Conservation (phyloP, 2,329 filamentous ascomycete species). For the Talaromyces sp. region DNA sequence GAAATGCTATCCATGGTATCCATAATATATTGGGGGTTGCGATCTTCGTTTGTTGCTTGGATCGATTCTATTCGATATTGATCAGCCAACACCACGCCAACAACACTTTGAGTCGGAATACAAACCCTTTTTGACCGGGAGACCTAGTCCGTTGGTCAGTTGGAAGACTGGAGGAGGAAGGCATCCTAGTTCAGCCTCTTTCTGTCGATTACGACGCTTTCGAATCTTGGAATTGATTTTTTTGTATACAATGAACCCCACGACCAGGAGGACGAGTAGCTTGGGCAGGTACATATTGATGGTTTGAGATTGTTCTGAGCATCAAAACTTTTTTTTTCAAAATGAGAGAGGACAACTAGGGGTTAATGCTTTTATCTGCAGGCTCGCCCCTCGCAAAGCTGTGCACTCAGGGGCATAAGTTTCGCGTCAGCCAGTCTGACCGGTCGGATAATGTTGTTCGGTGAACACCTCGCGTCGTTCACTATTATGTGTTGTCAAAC, state of each 20-base stretch:
- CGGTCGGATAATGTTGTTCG: not conserved
- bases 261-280: constrained; percentile 2
- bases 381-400: not conserved
- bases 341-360: not conserved
- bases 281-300: constrained; percentile 5
- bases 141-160: constrained; percentile 9
- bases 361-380: not conserved
- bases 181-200: constrained; percentile 11
- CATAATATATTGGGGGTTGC: constrained; percentile 12
- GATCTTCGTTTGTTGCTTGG: constrained; percentile 12
- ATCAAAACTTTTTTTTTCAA: not conserved
- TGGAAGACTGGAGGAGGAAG: constrained; percentile 10
- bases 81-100: not conserved
- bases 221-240: constrained; percentile 7
- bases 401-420: not conserved
- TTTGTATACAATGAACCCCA: constrained; percentile 7
- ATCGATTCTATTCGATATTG: constrained; percentile 6
- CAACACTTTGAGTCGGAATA: not conserved
- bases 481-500: not conserved
- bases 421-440: not conserved
- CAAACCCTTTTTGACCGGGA: constrained; percentile 11
- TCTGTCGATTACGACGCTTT: constrained; percentile 4
- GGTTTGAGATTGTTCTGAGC: not conserved
- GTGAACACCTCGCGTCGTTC: not conserved
- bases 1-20: constrained; percentile 12